These are phyloP conservation scores for Fraxinus excelsior DNA, from an alignment of 257 asterid species.

Conservation along the genomic window DNA sequence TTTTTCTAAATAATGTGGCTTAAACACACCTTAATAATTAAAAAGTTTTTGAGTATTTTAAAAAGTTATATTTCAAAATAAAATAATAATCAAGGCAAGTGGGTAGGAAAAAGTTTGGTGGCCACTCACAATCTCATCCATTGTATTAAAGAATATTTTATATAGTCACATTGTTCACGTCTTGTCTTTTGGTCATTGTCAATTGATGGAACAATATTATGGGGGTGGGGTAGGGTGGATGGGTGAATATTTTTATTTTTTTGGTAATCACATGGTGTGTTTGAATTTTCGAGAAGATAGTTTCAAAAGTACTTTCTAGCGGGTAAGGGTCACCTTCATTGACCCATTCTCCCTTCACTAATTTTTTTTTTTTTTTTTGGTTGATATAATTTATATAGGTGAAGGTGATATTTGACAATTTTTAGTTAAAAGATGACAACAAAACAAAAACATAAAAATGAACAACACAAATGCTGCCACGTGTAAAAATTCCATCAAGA, in stretches of 20 bases:
- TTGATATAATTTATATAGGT: no score
- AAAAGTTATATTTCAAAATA: background rate
- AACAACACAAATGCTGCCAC: no score
- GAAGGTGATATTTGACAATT: no score
- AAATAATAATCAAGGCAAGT: background rate
- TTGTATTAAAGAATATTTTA: background rate
- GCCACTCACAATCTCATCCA: background rate
- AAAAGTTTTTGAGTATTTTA: background rate
- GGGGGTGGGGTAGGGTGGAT: background rate
- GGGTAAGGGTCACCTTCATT: background rate
- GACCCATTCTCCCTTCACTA: no score
- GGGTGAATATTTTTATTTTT: background rate
- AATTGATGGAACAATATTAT: background rate
- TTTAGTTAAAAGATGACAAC: no score
- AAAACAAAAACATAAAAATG: no score
- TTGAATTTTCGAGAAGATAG: background rate
- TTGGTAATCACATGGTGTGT: background rate
- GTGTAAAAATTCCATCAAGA: no score
- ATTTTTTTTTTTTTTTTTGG: no score
- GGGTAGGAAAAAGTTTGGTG: background rate
- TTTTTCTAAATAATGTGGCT: no score
- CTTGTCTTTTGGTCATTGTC: background rate
- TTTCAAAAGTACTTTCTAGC: background rate
- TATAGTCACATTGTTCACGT: conserved; percentile 1
- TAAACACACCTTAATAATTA: no score